phyloP scores from a whole-genome alignment of 257 asterid species.

The Fraxinus pennsylvanica region DNA sequence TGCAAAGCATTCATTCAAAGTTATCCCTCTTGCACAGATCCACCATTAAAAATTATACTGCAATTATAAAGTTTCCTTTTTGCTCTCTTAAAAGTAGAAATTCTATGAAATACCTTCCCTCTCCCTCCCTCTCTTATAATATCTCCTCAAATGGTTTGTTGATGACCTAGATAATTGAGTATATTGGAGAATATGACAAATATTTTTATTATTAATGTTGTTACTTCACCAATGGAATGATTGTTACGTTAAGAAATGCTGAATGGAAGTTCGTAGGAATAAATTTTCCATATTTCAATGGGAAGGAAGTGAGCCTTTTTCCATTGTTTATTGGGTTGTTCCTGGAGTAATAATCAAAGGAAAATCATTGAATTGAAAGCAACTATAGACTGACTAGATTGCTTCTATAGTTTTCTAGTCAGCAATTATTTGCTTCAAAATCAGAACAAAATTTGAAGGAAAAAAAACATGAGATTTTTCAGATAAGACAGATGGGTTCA shows the following conservation, averaged over 20 bases:
- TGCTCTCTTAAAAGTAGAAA: neutral
- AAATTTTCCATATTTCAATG: neutral
- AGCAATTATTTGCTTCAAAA: neutral
- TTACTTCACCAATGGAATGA: neutral
- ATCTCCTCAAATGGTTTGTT: neutral
- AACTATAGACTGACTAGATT: neutral
- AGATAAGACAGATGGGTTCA: neutral
- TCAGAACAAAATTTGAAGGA: neutral
- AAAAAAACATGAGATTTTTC: neutral
- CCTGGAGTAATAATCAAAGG: neutral
- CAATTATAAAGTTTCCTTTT: neutral
- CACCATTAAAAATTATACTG: neutral
- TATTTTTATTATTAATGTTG: neutral
- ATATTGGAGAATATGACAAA: neutral
- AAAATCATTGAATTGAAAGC: conserved; percentile 1
- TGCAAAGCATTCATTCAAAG: neutral
- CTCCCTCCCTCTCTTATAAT: neutral
- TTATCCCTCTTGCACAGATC: neutral
- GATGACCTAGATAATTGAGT: neutral
- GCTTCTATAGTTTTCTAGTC: neutral
- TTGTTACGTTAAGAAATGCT: neutral
- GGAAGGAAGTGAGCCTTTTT: neutral
- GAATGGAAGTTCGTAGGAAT: neutral
- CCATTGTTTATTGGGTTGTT: neutral
- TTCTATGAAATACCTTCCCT: neutral